Conservation (phyloP, 2,329 filamentous ascomycete genomes). For the Verruconis gallopava region DNA sequence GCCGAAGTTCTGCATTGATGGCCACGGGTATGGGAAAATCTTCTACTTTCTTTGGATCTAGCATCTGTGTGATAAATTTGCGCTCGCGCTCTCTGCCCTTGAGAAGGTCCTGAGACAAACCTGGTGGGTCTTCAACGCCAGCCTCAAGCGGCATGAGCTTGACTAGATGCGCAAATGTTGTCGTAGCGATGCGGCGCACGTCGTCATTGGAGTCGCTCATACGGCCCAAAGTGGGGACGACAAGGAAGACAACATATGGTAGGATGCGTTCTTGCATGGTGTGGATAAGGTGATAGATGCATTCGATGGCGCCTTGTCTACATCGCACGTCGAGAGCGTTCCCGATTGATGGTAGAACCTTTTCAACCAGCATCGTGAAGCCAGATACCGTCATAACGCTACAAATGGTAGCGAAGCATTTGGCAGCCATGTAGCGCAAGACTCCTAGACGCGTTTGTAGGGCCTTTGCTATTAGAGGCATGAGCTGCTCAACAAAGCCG, state of each 20-base stretch:
- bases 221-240: constrained; percentile 87
- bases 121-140: constrained; percentile 91
- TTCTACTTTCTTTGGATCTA: constrained; percentile 95
- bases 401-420: constrained; percentile 93
- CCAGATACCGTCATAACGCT: constrained; percentile 90
- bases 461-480: constrained; percentile 77
- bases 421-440: constrained; percentile 90
- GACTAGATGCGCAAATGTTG: constrained; percentile 90
- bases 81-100: constrained; percentile 86
- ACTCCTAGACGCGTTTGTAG: constrained; percentile 81
- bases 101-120: constrained; percentile 75
- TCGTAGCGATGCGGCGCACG: constrained; percentile 85
- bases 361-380: constrained; percentile 91
- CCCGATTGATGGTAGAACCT: constrained; percentile 80
- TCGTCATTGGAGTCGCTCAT: constrained; percentile 99
- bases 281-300: constrained; percentile 90
- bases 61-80: constrained; percentile 90
- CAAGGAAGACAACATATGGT: constrained; percentile 96
- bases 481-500: constrained; percentile 66
- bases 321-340: constrained; percentile 80
- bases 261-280: constrained; percentile 96
- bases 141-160: constrained; percentile 95
- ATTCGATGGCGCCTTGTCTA: constrained; percentile 88
- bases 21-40: constrained; percentile 85
- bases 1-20: constrained; percentile 91